Percentiles rank a stretch among this genome's conserved stretches.
phyloP scores from a whole-genome alignment of 1,284 basidiomycete genomes.

The Ceratobasidium sp. region DNA sequence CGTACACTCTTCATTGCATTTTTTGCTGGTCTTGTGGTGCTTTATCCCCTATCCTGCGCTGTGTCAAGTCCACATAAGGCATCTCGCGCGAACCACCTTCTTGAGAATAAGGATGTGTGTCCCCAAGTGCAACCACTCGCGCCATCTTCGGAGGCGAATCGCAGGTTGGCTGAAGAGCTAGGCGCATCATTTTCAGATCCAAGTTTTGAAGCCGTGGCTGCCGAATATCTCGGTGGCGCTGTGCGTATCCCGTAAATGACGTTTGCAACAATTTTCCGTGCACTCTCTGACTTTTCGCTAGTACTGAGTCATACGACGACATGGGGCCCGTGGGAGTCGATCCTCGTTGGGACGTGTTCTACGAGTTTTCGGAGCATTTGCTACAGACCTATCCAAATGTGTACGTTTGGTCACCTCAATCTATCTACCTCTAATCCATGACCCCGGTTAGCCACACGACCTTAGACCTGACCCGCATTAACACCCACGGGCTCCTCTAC shows the following conservation, averaged over 20 bases:
- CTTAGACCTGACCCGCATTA: slow-evolving; percentile 69
- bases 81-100: not conserved
- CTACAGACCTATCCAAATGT: no score
- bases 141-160: not conserved
- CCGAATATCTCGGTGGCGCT: slow-evolving; percentile 70
- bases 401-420: not conserved
- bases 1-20: not conserved
- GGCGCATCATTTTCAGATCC: slow-evolving; percentile 22
- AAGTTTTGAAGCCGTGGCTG: slow-evolving; percentile 63
- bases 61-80: not conserved
- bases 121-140: slow-evolving; percentile 9
- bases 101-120: not conserved
- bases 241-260: slow-evolving; percentile 60
- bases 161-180: slow-evolving; percentile 3
- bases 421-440: no score
- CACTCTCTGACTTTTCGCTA: not conserved
- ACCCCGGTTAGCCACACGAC: slow-evolving; percentile 70
- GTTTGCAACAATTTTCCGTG: not conserved
- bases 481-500: slow-evolving; percentile 75
- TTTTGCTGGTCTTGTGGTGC: slow-evolving; percentile 2
- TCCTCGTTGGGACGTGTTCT: slow-evolving; percentile 58
- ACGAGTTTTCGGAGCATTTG: slow-evolving; percentile 57
- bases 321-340: slow-evolving; percentile 59
- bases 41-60: slow-evolving; percentile 12
- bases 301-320: slow-evolving; percentile 59